Conservation (phyloP, 768 basidiomycete species). For the Wakefieldia striispora region DNA sequence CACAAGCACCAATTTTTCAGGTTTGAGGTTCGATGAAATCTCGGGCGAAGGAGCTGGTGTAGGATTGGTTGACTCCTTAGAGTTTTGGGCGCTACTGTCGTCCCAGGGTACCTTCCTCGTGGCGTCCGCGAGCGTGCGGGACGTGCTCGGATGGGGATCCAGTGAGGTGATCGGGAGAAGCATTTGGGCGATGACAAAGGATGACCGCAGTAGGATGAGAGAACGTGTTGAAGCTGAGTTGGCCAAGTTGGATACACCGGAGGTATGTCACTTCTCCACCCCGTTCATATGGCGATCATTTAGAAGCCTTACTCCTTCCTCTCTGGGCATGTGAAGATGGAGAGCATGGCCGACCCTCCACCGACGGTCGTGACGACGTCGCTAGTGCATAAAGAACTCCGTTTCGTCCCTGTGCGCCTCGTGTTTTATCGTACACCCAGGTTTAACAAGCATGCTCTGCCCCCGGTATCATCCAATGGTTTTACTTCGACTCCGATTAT, state of each 20-base stretch:
- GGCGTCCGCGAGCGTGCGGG: conserved; percentile 48
- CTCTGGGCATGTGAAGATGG: neutral
- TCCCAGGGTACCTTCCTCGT: conserved; percentile 48
- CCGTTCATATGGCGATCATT: neutral
- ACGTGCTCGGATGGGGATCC: conserved; percentile 64
- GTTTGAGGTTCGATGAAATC: neutral
- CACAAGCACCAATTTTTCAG: conserved; percentile 3
- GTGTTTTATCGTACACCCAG: conserved; percentile 38
- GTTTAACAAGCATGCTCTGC: neutral
- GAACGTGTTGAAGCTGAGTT: conserved; percentile 29
- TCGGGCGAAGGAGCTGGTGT: neutral
- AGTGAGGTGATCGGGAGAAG: conserved; percentile 52
- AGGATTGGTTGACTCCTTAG: conserved; percentile 17
- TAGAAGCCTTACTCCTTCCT: neutral
- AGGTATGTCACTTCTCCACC: conserved; percentile 12
- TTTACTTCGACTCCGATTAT: conserved; percentile 5
- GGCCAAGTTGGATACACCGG: conserved; percentile 16
- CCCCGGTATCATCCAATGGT: neutral
- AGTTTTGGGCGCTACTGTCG: conserved; percentile 56
- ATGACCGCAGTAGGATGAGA: conserved; percentile 14
- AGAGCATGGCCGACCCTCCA: conserved; percentile 12
- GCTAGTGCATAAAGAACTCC: conserved; percentile 40
- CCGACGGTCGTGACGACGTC: conserved; percentile 24
- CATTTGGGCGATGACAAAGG: conserved; percentile 39
- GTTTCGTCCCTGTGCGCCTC: conserved; percentile 30